Evolutionary conservation across 345 rosid genomes (phyloP).

Genomic region (Mangifera indica): DNA sequence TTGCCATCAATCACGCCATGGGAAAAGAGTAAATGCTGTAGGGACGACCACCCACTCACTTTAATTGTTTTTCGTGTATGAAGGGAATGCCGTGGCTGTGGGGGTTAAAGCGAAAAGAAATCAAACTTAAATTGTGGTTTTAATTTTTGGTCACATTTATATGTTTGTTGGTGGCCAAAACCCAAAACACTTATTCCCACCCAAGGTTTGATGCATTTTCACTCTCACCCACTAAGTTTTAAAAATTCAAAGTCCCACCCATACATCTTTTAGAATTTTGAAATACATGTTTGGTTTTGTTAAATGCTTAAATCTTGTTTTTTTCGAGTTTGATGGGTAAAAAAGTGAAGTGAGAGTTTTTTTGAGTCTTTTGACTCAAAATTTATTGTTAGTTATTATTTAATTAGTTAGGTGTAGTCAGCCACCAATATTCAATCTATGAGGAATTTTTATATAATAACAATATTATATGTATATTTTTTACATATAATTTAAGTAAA

Average conservation of each 20-base stretch:
- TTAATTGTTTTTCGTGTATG: not conserved
- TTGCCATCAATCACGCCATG: slow-evolving; percentile 44
- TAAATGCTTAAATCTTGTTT: too few species aligned
- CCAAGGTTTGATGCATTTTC: too few species aligned
- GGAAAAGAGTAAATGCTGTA: slow-evolving; percentile 24
- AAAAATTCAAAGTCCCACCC: too few species aligned
- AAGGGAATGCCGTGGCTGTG: too few species aligned
- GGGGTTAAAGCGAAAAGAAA: not conserved
- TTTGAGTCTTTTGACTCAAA: slow-evolving; percentile 5
- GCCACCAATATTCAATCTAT: slow-evolving; percentile 11
- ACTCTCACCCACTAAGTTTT: too few species aligned
- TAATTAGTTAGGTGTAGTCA: slow-evolving; percentile 12
- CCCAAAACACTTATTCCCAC: too few species aligned
- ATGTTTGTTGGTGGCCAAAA: too few species aligned
- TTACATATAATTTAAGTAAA: too few species aligned
- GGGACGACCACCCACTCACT: slow-evolving; percentile 2
- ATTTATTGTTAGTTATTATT: not conserved
- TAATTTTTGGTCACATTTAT: not conserved
- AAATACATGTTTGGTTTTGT: not conserved
- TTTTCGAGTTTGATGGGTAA: too few species aligned
- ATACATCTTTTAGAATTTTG: too few species aligned
- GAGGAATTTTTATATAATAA: slow-evolving; percentile 15
- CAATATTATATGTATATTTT: too few species aligned
- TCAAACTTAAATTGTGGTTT: not conserved
- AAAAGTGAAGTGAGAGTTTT: too few species aligned